Conservation (phyloP, 192 early-diverging fungal genomes). For the Backusella westeae region DNA sequence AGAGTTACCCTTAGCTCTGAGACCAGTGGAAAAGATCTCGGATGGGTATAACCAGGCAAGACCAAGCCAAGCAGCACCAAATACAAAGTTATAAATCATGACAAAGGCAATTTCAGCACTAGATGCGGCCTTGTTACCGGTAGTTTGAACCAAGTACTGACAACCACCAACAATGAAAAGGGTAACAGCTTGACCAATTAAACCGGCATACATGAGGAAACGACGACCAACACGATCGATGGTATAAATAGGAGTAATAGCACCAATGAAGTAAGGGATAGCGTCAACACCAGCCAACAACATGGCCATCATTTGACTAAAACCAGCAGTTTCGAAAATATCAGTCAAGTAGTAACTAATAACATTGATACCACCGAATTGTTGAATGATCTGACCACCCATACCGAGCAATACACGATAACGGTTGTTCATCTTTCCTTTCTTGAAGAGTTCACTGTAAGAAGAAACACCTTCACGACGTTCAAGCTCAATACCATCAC, state of each 20-base stretch:
- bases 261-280: constrained; percentile 69
- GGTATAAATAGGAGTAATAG: constrained; percentile 70
- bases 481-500: constrained; percentile 35
- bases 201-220: constrained; percentile 44
- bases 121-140: constrained; percentile 18
- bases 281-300: constrained; percentile 63
- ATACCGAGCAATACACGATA: constrained; percentile 39
- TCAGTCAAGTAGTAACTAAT: constrained; percentile 33
- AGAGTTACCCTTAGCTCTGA: constrained; percentile 76
- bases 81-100: constrained; percentile 66
- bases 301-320: constrained; percentile 43
- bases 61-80: constrained; percentile 80
- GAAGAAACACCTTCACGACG: constrained; percentile 31
- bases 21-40: constrained; percentile 77
- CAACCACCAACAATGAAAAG: constrained; percentile 29
- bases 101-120: constrained; percentile 47
- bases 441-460: constrained; percentile 34
- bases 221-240: constrained; percentile 74
- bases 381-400: constrained; percentile 39
- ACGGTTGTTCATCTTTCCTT: constrained; percentile 37
- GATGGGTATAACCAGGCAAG: constrained; percentile 81
- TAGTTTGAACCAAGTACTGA: constrained; percentile 16
- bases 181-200: constrained; percentile 28
- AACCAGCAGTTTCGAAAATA: constrained; percentile 53
- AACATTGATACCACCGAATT: constrained; percentile 40